These are phyloP conservation scores for Lipomyces lipofer DNA, from an alignment of 805 yeast genomes.

Conservation along the genomic window DNA sequence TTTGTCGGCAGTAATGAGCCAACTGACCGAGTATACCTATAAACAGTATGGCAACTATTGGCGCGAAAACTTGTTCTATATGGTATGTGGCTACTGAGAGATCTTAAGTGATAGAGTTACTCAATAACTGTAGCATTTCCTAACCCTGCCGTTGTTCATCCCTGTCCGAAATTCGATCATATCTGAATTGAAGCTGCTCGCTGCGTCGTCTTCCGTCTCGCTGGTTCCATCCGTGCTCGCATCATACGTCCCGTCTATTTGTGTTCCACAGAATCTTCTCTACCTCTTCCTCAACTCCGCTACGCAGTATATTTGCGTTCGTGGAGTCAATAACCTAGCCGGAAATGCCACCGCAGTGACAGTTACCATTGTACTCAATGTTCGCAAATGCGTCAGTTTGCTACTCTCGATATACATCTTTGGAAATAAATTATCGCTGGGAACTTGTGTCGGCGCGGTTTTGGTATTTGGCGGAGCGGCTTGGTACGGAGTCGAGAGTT, in stretches of 20 bases:
- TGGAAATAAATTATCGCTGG: conserved; percentile 45
- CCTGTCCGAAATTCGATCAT: conserved; percentile 39
- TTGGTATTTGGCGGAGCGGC: conserved; percentile 59
- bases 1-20: conserved; percentile 57
- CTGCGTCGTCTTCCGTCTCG: conserved; percentile 25
- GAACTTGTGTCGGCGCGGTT: conserved; percentile 50
- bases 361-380: conserved; percentile 57
- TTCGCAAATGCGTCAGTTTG: conserved; percentile 64
- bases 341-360: conserved; percentile 62
- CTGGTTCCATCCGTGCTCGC: conserved; percentile 1
- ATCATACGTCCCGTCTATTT: conserved; percentile 9
- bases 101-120: neutral
- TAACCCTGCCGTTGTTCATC: conserved; percentile 25
- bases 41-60: conserved; percentile 57
- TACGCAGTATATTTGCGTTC: conserved; percentile 62
- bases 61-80: conserved; percentile 65
- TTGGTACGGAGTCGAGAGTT: conserved; percentile 42
- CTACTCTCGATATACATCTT: conserved; percentile 56
- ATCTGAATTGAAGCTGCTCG: conserved; percentile 38
- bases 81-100: conserved; percentile 38
- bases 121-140: conserved; percentile 18
- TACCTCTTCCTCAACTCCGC: conserved; percentile 47
- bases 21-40: conserved; percentile 55
- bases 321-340: conserved; percentile 66
- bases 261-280: conserved; percentile 30